Evolutionary conservation across 2,329 filamentous ascomycete species (phyloP).

Genomic region (Fusarium ramigenum): DNA sequence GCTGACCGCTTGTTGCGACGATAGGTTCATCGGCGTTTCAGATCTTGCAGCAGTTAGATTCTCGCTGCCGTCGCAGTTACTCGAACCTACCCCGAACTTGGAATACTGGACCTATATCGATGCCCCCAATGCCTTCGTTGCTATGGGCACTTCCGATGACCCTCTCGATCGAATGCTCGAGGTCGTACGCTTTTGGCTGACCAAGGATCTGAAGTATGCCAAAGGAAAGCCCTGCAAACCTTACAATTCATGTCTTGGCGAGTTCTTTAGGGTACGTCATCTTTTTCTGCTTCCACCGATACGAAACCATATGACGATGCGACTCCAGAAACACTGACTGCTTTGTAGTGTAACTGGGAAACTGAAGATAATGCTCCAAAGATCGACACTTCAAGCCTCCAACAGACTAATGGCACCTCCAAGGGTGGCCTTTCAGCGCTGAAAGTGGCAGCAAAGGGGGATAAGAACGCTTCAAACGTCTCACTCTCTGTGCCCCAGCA

Average conservation of each 20-base stretch:
- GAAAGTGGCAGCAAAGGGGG: constrained; percentile 56
- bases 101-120: constrained; percentile 99
- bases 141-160: constrained; percentile 89
- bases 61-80: constrained; percentile 91
- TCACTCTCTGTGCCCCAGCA: constrained; percentile 63
- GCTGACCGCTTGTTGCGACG: constrained; percentile 42
- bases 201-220: constrained; percentile 98
- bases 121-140: constrained; percentile 86
- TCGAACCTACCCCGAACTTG: constrained; percentile 95
- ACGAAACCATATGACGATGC: not conserved
- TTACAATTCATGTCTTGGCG: constrained; percentile 95
- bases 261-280: constrained; percentile 87
- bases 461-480: constrained; percentile 58
- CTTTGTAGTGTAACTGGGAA: constrained; percentile 87
- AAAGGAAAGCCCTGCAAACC: constrained; percentile 99
- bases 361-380: constrained; percentile 79
- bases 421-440: constrained; percentile 59
- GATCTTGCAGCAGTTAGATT: constrained; percentile 97
- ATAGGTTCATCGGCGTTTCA: constrained; percentile 92
- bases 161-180: constrained; percentile 93
- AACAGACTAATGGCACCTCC: constrained; percentile 44
- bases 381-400: constrained; percentile 62
- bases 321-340: constrained; percentile 23
- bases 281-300: not conserved
- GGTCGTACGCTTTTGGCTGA: constrained; percentile 97